These are phyloP conservation scores for Pyracantha coccinea DNA, from an alignment of 331 rosid species.

Conservation along the genomic window DNA sequence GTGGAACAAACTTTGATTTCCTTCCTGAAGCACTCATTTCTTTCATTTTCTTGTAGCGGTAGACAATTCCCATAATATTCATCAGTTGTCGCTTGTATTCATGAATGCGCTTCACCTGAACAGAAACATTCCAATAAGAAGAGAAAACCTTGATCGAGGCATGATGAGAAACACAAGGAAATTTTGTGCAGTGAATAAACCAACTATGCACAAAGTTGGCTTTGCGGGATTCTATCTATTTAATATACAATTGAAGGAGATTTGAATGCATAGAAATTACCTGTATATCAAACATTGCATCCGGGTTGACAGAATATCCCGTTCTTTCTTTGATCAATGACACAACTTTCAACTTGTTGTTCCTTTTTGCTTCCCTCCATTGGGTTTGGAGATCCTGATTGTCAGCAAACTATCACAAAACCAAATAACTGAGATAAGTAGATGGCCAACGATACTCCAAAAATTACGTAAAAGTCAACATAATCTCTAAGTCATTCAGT, in stretches of 20 bases:
- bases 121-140: background rate
- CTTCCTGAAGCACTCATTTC: constrained; percentile 78
- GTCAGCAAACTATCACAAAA: constrained; percentile 60
- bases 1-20: constrained; percentile 66
- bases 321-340: constrained; percentile 70
- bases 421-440: constrained; percentile 22
- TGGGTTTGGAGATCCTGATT: constrained; percentile 71
- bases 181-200: background rate
- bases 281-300: constrained; percentile 95
- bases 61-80: constrained; percentile 87
- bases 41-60: constrained; percentile 96
- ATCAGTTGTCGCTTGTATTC: constrained; percentile 89
- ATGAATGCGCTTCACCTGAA: constrained; percentile 98
- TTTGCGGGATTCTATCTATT: background rate
- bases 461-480: background rate
- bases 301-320: constrained; percentile 85
- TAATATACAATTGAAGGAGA: background rate
- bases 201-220: background rate
- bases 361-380: constrained; percentile 83
- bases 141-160: background rate
- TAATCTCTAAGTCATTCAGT: background rate
- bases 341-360: constrained; percentile 75
- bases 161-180: background rate
- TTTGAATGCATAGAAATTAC: constrained; percentile 27
- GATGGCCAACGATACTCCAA: constrained; percentile 4